Evolutionary conservation across 495 filamentous ascomycete genomes (phyloP), one percentile per base, ranked within the genome.

Genomic region (Penicilliopsis zonata): DNA sequence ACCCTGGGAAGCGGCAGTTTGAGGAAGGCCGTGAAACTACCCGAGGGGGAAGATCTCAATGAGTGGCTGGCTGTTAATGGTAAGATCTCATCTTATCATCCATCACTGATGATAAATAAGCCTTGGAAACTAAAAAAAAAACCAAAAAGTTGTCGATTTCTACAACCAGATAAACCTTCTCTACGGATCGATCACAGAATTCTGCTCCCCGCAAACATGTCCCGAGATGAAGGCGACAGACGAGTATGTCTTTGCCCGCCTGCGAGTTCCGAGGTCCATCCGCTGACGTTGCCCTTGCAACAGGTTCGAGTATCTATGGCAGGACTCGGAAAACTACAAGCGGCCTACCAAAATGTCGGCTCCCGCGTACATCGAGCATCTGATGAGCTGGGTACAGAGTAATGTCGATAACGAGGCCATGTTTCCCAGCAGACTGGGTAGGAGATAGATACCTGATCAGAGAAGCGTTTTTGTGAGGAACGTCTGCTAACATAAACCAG

Each of bases 221-320:
- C 90, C 88, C 2, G 90, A 96, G 63, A 98, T 98, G 90, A 98
- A 98, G 61, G 90, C 90, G 16, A 96, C 90, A 6, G 90, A 98
- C 62, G 90, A 98, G 82, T 92, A 69, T 37, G 76, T 31, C 18
- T 9, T 6, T 34, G 10, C 2, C 8, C n/a, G 6, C 9, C 10
- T 4, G 15, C 18, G 13, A 3, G 8, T 4, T 6, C 5, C 6
- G 5, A 3, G 28, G 13, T 3, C 13, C 5, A 16, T 16, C 5
- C 16, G 7, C 18, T 31, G 13, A 19, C 19, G 18, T 15, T 12
- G 3, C 3, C 12, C n/a, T 4, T 12, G 20, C 16, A 7, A 18
- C 37, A 88, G 83, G 46, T 98, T 98, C 55, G 90, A 98, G 57
- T 98, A 96, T 51, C 76, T 98, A 30, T 98, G 90, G 90, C 90